Conservation (phyloP, 306 rosid species). For the apple (Malus domestica) region ASM211411v1 NC_041793.1:35626001-35626500, state of each 20-base stretch:
- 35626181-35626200: not conserved
- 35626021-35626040: too few relatives aligned
- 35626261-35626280: not conserved
- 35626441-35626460: conserved; percentile 76
- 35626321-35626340: not conserved
- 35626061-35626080: too few relatives aligned
- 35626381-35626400: conserved; percentile 84
- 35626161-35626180: not conserved
- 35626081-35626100: not conserved
- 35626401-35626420: conserved; percentile 77
- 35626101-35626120: not conserved
- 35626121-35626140: not conserved
- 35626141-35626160: not conserved
- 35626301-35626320: not conserved
- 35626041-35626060: too few relatives aligned
- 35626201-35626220: conserved; percentile 1
- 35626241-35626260: not conserved
- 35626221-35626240: not conserved
- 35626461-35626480: conserved; percentile 64
- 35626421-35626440: conserved; percentile 67
- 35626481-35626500: conserved; percentile 75
- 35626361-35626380: conserved; percentile 49
- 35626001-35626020: too few relatives aligned
- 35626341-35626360: not conserved
- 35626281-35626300: not conserved